These are phyloP conservation scores for Phaffia rhodozyma DNA, from an alignment of 1,284 basidiomycete genomes.

Conservation along the genomic window DNA sequence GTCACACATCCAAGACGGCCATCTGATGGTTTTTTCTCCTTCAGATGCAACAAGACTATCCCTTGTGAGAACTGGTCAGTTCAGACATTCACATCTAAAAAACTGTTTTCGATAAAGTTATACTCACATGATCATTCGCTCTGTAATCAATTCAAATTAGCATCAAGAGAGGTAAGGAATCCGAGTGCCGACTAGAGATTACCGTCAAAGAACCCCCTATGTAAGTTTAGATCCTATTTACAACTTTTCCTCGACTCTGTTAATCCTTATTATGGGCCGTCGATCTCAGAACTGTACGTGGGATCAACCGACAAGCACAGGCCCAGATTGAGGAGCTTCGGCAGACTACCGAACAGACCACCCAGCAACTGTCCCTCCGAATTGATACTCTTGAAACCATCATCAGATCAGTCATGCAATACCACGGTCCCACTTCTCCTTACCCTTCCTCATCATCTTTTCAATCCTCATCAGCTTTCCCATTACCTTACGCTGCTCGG, in stretches of 20 bases:
- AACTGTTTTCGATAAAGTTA: neutral
- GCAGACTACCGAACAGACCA: neutral
- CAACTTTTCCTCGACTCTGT: neutral
- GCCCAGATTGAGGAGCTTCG: constrained; percentile 16
- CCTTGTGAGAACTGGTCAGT: constrained; percentile 7
- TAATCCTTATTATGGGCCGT: neutral
- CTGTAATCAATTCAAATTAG: neutral
- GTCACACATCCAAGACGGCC: neutral
- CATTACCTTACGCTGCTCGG: too few species aligned
- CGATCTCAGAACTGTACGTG: neutral
- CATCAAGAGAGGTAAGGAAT: constrained; percentile 10
- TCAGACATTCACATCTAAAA: neutral
- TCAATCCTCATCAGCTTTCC: too few species aligned
- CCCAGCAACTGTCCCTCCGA: constrained; percentile 3
- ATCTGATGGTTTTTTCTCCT: neutral
- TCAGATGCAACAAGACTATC: constrained; percentile 3
- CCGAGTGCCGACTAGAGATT: constrained; percentile 13
- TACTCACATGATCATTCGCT: neutral
- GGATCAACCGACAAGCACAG: constrained; percentile 2
- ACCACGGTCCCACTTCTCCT: neutral
- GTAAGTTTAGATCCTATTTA: neutral
- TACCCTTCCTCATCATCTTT: neutral
- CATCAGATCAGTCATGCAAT: neutral
- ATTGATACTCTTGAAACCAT: neutral
- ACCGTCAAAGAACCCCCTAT: constrained; percentile 14